A percentile compares a stretch with the other conserved stretches of the same genome.
These are phyloP conservation scores for Plasmodium malariae DNA, from an alignment of 169 alveolate genomes.

Conservation along the genomic window DNA sequence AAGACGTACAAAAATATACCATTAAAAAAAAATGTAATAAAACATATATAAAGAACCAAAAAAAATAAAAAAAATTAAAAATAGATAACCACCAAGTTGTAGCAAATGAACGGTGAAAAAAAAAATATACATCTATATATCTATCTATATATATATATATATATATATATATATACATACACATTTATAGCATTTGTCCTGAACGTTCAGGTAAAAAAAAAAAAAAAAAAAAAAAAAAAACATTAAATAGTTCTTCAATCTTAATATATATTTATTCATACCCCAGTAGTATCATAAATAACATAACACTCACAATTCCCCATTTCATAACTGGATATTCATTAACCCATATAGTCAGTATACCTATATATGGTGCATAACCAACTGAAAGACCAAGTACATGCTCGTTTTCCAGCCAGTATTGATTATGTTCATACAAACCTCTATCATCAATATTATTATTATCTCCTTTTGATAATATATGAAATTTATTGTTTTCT, in stretches of 20 bases:
- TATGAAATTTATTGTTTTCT: conserved; percentile 82
- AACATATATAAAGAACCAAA: too few species aligned
- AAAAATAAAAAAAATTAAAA: too few species aligned
- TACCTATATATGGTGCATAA: conserved; percentile 94
- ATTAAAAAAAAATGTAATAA: too few species aligned
- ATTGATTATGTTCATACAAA: conserved; percentile 88
- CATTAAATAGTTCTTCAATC: not conserved
- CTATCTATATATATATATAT: not conserved
- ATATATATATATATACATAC: not conserved
- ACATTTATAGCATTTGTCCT: too few species aligned
- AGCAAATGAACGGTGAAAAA: too few species aligned
- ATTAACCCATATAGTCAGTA: conserved; percentile 92
- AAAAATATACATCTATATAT: not conserved
- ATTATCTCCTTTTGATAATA: conserved; percentile 95
- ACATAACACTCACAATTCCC: conserved; percentile 76
- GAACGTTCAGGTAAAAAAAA: too few species aligned
- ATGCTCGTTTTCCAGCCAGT: conserved; percentile 90
- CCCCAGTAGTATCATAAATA: conserved; percentile 66
- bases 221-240: not conserved
- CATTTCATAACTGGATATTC: conserved; percentile 86
- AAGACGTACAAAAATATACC: not conserved
- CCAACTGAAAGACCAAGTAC: conserved; percentile 89
- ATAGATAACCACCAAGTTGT: too few species aligned
- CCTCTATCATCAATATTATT: conserved; percentile 94
- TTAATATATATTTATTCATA: conserved; percentile 24